These are phyloP conservation scores for Umbilicaria muhlenbergii DNA, from an alignment of 495 filamentous ascomycete genomes.

Conservation along the genomic window DNA sequence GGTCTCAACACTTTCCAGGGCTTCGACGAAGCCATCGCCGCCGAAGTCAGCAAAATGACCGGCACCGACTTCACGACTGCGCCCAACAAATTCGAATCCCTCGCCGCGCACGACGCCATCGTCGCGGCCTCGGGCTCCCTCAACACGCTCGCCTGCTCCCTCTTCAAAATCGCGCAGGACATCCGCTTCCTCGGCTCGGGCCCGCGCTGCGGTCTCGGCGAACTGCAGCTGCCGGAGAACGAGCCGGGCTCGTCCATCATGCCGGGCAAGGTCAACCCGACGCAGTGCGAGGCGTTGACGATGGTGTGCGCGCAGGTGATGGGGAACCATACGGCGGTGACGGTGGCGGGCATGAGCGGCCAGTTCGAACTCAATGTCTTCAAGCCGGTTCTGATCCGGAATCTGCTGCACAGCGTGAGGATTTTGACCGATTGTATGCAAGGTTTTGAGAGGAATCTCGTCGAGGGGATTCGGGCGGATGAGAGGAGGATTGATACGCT, in stretches of 20 bases:
- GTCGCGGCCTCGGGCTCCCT: slow-evolving; percentile 86
- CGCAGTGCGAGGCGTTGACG: slow-evolving; percentile 92
- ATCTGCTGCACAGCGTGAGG: slow-evolving; percentile 78
- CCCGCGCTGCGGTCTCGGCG: slow-evolving; percentile 86
- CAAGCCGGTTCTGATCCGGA: slow-evolving; percentile 91
- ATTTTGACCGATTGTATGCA: slow-evolving; percentile 84
- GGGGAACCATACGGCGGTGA: slow-evolving; percentile 86
- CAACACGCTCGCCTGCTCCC: slow-evolving; percentile 81
- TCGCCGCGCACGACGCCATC: slow-evolving; percentile 93
- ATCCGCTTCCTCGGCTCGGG: slow-evolving; percentile 93
- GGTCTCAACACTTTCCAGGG: slow-evolving; percentile 95
- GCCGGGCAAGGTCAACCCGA: slow-evolving; percentile 99
- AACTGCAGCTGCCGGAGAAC: slow-evolving; percentile 88
- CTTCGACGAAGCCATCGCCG: slow-evolving; percentile 83
- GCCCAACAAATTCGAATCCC: slow-evolving; percentile 96
- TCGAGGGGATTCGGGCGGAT: slow-evolving; percentile 79
- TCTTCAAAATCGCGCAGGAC: slow-evolving; percentile 98
- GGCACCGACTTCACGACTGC: slow-evolving; percentile 89
- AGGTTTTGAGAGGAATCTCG: slow-evolving; percentile 86
- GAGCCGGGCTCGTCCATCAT: slow-evolving; percentile 96
- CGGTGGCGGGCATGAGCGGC: slow-evolving; percentile 88
- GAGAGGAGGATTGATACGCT: slow-evolving; percentile 76
- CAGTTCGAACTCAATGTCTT: slow-evolving; percentile 99
- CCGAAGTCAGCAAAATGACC: slow-evolving; percentile 81
- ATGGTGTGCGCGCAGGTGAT: slow-evolving; percentile 98